A percentile compares a stretch with the other conserved stretches of the same genome.
Conservation (phyloP, 2,329 filamentous ascomycete species). For the Cladosporium sp. region DNA sequence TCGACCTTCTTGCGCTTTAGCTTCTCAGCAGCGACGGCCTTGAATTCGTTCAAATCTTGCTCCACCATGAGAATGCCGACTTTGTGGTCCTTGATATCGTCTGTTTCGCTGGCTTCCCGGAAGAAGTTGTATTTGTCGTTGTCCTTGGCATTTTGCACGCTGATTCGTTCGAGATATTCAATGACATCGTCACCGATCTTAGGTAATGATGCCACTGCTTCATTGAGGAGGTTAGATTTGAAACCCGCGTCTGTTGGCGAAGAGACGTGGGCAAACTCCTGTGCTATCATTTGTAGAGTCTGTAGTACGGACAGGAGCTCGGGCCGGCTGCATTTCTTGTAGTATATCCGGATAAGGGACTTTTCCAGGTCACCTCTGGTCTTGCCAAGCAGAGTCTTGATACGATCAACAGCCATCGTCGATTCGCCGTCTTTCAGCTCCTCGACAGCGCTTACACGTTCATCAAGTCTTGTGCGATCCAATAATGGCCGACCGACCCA, state of each 20-base stretch:
- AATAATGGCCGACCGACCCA: constrained; percentile 92
- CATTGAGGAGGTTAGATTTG: constrained; percentile 60
- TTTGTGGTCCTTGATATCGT: constrained; percentile 83
- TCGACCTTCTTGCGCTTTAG: constrained; percentile 67
- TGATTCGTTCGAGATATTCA: constrained; percentile 77
- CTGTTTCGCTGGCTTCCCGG: constrained; percentile 77
- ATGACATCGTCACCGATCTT: constrained; percentile 68
- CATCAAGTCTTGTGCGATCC: constrained; percentile 67
- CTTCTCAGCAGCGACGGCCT: constrained; percentile 62
- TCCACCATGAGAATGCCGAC: constrained; percentile 91
- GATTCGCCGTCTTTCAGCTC: constrained; percentile 70
- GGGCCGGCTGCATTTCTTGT: constrained; percentile 86
- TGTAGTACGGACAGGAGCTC: constrained; percentile 84
- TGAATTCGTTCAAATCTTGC: constrained; percentile 77
- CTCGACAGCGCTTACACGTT: constrained; percentile 76
- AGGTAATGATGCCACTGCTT: constrained; percentile 71
- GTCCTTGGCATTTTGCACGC: constrained; percentile 71
- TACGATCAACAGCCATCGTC: constrained; percentile 63
- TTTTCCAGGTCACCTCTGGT: constrained; percentile 83
- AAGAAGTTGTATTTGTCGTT: constrained; percentile 97
- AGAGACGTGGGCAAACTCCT: constrained; percentile 67
- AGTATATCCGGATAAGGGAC: constrained; percentile 91
- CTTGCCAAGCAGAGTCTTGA: constrained; percentile 65
- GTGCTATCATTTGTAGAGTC: constrained; percentile 74
- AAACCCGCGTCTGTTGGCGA: constrained; percentile 66